A percentile compares a stretch with the other conserved stretches of the same genome.
phyloP scores from a whole-genome alignment of 768 basidiomycete genomes.

The Amanita phalloides region DNA sequence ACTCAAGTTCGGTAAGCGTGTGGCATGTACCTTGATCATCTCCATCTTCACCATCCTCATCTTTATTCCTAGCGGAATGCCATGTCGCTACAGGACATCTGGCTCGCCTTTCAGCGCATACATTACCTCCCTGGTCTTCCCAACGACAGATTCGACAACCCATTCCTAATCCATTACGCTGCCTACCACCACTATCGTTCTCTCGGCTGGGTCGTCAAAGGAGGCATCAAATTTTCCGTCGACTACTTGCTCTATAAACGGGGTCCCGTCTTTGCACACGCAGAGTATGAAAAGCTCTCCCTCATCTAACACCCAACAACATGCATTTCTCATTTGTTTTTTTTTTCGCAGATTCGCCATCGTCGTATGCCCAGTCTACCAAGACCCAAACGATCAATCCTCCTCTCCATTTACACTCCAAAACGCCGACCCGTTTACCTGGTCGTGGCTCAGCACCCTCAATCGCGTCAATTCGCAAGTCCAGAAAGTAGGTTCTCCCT shows the following conservation, averaged over 20 bases:
- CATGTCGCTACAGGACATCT: conserved; percentile 48
- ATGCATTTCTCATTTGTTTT: conserved; percentile 1
- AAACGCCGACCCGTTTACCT: conserved; percentile 66
- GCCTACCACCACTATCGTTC: conserved; percentile 93
- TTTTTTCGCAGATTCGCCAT: conserved; percentile 62
- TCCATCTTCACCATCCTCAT: no score
- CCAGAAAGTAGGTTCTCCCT: conserved; percentile 58
- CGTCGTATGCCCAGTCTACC: conserved; percentile 85
- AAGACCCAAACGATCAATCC: conserved; percentile 63
- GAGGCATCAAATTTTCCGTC: conserved; percentile 94
- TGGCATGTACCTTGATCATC: no score
- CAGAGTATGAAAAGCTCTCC: conserved; percentile 54
- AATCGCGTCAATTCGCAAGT: conserved; percentile 96
- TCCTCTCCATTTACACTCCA: conserved; percentile 54
- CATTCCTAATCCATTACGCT: conserved; percentile 83
- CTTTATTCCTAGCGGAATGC: conserved; percentile 31
- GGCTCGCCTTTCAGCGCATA: conserved; percentile 50
- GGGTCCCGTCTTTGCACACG: conserved; percentile 91
- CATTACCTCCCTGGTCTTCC: conserved; percentile 33
- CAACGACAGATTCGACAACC: conserved; percentile 65
- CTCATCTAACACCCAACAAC: background rate
- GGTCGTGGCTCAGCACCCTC: conserved; percentile 96
- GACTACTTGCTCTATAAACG: conserved; percentile 92
- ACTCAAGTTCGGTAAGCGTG: conserved; percentile 50
- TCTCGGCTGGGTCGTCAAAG: conserved; percentile 93